These are phyloP conservation scores for Oryza coarctata DNA, from an alignment of 176 grass and related monocot species.

Conservation along the genomic window DNA sequence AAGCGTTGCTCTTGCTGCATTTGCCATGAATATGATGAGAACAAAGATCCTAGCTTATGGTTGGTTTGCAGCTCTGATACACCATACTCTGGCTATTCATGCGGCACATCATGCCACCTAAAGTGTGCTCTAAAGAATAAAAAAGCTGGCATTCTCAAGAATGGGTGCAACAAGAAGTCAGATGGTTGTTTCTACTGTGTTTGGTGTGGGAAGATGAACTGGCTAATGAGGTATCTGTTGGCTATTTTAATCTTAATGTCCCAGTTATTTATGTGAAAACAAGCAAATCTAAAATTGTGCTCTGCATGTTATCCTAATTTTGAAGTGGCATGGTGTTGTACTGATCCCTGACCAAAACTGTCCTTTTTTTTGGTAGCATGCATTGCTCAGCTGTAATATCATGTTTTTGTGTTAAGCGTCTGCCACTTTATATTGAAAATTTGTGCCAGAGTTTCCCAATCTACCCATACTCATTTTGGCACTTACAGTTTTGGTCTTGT, in stretches of 20 bases:
- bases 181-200: slow-evolving; percentile 83
- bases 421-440: neutral
- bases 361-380: neutral
- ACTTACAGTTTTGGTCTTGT: neutral
- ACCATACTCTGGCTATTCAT: slow-evolving; percentile 59
- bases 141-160: slow-evolving; percentile 62
- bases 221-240: slow-evolving; percentile 69
- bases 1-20: slow-evolving; percentile 91
- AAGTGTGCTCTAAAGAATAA: slow-evolving; percentile 89
- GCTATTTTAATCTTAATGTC: slow-evolving; percentile 20
- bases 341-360: slow-evolving; percentile 15
- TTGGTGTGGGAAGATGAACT: slow-evolving; percentile 78
- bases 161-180: slow-evolving; percentile 51
- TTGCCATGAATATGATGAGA: slow-evolving; percentile 86
- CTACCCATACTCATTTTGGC: neutral
- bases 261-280: slow-evolving; percentile 6
- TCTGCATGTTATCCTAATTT: slow-evolving; percentile 2
- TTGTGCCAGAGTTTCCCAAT: neutral
- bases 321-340: neutral
- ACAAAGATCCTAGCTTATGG: slow-evolving; percentile 96
- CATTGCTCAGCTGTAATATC: neutral
- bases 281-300: slow-evolving; percentile 1
- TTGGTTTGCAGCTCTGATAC: slow-evolving; percentile 85
- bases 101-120: slow-evolving; percentile 78
- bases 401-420: neutral